Percentiles rank a stretch among this genome's conserved stretches.
Conservation (phyloP, 2,329 filamentous ascomycete genomes). For the Sarocladium oryzae region DNA sequence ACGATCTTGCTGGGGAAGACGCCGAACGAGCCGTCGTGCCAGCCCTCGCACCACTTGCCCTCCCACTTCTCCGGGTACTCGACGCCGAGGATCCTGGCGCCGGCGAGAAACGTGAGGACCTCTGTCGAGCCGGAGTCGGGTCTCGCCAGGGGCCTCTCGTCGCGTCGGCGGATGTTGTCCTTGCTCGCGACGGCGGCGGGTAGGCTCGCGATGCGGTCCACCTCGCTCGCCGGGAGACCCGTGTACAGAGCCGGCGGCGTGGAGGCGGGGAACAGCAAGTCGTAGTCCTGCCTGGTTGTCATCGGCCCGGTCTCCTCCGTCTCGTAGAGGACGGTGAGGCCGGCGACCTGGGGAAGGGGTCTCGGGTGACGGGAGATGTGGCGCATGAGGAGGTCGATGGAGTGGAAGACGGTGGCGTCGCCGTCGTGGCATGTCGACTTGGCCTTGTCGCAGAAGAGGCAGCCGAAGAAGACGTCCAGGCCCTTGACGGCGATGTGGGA, state of each 20-base stretch:
- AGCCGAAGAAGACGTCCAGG: conserved; percentile 31
- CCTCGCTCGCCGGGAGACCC: conserved; percentile 19
- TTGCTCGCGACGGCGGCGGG: conserved; percentile 28
- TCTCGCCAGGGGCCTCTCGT: conserved; percentile 24
- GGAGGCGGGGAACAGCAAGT: conserved; percentile 28
- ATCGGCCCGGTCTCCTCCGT: conserved; percentile 17
- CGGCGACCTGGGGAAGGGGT: conserved; percentile 30
- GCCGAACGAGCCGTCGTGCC: conserved; percentile 23
- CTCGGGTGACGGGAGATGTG: conserved; percentile 34
- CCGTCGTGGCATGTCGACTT: conserved; percentile 31
- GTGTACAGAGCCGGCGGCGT: conserved; percentile 19
- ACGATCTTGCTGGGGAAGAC: conserved; percentile 19
- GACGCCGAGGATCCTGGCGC: conserved; percentile 24
- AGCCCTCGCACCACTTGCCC: conserved; percentile 28
- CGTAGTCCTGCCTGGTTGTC: conserved; percentile 24
- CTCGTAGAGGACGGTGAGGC: conserved; percentile 32
- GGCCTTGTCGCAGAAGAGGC: conserved; percentile 17
- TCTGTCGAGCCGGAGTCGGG: conserved; percentile 27
- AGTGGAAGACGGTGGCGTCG: conserved; percentile 35
- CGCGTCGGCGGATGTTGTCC: conserved; percentile 28
- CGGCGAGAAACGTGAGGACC: conserved; percentile 32
- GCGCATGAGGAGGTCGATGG: conserved; percentile 28
- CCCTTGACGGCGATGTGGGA: conserved; percentile 29
- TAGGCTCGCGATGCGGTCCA: conserved; percentile 14
- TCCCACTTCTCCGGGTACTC: conserved; percentile 27